Percentiles rank a stretch among this genome's conserved stretches.
phyloP scores from a whole-genome alignment of 179 eudicot genomes.

The Vitellaria paradoxa region DNA sequence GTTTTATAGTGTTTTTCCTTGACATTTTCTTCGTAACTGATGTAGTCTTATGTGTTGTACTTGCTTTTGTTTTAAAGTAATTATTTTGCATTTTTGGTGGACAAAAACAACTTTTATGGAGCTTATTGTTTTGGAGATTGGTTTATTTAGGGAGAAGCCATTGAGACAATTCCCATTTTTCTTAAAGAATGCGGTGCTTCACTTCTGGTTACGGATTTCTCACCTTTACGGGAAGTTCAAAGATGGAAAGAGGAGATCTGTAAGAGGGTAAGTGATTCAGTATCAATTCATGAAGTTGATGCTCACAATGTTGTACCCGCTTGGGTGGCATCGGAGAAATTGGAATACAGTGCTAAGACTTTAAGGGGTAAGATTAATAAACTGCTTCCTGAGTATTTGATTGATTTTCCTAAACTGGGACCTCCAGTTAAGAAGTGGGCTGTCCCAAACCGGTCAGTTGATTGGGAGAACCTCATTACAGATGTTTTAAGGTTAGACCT shows the following conservation, averaged over 20 bases:
- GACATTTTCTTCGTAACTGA: background rate
- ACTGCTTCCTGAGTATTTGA: conserved; percentile 76
- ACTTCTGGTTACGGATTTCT: conserved; percentile 79
- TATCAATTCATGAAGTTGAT: conserved; percentile 92
- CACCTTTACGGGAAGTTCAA: conserved; percentile 75
- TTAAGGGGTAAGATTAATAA: conserved; percentile 77
- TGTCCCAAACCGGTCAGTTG: conserved; percentile 34
- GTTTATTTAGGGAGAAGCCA: conserved; percentile 73
- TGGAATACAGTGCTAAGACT: conserved; percentile 93
- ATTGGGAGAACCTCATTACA: conserved; percentile 75
- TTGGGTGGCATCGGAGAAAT: conserved; percentile 82
- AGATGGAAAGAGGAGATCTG: conserved; percentile 79
- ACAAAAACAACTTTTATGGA: background rate
- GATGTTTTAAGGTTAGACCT: conserved; percentile 57
- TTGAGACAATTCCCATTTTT: conserved; percentile 79
- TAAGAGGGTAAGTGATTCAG: conserved; percentile 56
- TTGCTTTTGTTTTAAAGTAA: background rate
- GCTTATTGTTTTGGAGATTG: conserved; percentile 12
- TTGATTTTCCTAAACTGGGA: conserved; percentile 63
- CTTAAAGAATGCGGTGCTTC: conserved; percentile 85
- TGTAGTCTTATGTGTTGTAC: background rate
- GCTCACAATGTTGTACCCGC: conserved; percentile 93
- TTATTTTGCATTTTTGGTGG: background rate
- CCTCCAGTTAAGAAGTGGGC: conserved; percentile 58
- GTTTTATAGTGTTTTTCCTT: background rate